phyloP scores from a whole-genome alignment of 2,329 filamentous ascomycete genomes.

The Sclerotinia spermophila region DNA sequence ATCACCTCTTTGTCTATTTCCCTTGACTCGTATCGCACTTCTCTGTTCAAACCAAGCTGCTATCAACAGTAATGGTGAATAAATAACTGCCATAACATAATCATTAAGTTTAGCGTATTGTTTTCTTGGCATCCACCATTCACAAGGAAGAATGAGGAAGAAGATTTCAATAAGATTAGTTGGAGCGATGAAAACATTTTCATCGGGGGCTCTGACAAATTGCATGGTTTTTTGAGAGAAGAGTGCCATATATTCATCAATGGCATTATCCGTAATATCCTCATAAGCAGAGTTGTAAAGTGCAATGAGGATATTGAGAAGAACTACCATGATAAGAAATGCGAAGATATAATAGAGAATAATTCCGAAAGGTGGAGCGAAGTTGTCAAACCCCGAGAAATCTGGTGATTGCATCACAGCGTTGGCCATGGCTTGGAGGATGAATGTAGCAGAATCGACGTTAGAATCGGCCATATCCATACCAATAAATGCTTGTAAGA shows the following conservation, averaged over 20 bases:
- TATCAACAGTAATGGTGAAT: conserved; percentile 76
- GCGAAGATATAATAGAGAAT: conserved; percentile 98
- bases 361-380: conserved; percentile 87
- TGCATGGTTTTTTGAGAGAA: conserved; percentile 95
- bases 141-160: conserved; percentile 71
- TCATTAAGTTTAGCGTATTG: conserved; percentile 82
- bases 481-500: conserved; percentile 91
- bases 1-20: conserved; percentile 75
- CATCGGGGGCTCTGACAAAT: conserved; percentile 92
- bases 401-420: conserved; percentile 90
- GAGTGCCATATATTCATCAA: conserved; percentile 91
- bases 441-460: conserved; percentile 64
- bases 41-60: conserved; percentile 70
- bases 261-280: conserved; percentile 75
- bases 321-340: conserved; percentile 90
- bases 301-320: conserved; percentile 94
- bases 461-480: conserved; percentile 79
- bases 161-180: conserved; percentile 93
- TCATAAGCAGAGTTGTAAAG: conserved; percentile 96
- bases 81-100: conserved; percentile 79
- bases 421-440: conserved; percentile 79
- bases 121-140: conserved; percentile 87
- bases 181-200: conserved; percentile 96
- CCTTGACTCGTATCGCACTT: conserved; percentile 61
- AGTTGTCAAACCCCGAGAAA: conserved; percentile 82